Evolutionary conservation across 2,329 filamentous ascomycete species (phyloP), one percentile per base, ranked within the genome.

Genomic region (Knufia fluminis): DNA sequence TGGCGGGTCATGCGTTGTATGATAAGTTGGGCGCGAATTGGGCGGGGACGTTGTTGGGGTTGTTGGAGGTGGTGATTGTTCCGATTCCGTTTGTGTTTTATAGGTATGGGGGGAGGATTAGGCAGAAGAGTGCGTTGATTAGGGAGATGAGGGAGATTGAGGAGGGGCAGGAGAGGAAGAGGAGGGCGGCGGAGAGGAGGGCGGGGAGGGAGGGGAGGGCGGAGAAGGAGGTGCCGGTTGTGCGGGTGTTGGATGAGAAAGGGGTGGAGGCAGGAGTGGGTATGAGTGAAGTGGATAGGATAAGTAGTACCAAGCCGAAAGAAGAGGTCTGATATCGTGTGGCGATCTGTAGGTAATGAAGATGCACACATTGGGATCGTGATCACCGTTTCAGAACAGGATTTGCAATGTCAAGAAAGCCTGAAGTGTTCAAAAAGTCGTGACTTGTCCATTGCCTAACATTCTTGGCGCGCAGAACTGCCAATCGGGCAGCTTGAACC

Each of bases 1-100:
- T 94, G 0, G 85, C 85, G 2, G 87, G 85, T 0, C 76, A 84
- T 0, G 72, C 74, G 20, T 82, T 94, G 77, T 94, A 91, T 62
- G 61, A 62, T 1, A 69, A 71, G 0, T 69, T 94, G 8, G 81
- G 83, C 0, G 80, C 86, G 0, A 83, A 86, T 54, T 92, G 86
- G 86, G 82, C 85, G 0, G 85, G 84, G 0, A 90, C 85, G 0
- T 68, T 92, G 41, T 70, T 92, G 2, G 86, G 84, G 0, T 60
- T 90, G 46, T 68, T 94, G 2, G 85, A 91, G 59, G 77, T 87
- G 1, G 69, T 73, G 0, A 77, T 88, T 59, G 83, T 92, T 14
- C 86, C 88, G 0, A 89, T 92, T 41, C 87, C 87, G 0, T 76
- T 91, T 50, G 72, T 87, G 0, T 92, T 94, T 60, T 92, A 87